Conservation (phyloP, 257 asterid species). For the Asclepias syriaca region DNA sequence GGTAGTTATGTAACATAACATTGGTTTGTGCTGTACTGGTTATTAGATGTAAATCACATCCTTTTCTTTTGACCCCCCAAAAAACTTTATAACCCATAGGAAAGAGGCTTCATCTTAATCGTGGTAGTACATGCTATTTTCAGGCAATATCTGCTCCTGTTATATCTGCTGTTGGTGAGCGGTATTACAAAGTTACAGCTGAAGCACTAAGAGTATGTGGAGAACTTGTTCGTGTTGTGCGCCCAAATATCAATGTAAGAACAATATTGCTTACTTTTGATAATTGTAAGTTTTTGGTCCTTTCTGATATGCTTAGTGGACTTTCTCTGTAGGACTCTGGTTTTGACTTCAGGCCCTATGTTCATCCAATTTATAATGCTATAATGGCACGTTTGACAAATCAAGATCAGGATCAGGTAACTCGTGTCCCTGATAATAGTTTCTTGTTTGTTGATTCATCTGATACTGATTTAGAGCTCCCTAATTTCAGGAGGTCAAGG, state of each 20-base stretch:
- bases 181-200: conserved; percentile 96
- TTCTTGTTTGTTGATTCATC: conserved; percentile 5
- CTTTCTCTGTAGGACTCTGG: conserved; percentile 45
- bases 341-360: conserved; percentile 87
- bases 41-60: not conserved
- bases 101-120: not conserved
- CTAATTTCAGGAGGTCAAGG: conserved; percentile 86
- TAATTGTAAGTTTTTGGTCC: not conserved
- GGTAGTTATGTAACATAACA: not conserved
- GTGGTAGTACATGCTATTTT: conserved; percentile 18
- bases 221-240: conserved; percentile 91
- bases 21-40: not conserved
- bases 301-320: conserved; percentile 18
- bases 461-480: conserved; percentile 21
- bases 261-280: conserved; percentile 15
- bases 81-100: not conserved
- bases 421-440: conserved; percentile 19
- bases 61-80: no score
- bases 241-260: conserved; percentile 76
- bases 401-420: conserved; percentile 99
- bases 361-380: conserved; percentile 82
- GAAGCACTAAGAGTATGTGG: conserved; percentile 97
- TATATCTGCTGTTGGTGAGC: conserved; percentile 92
- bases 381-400: conserved; percentile 94
- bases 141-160: conserved; percentile 90